Evolutionary conservation across 176 grass and related monocot species (phyloP), one percentile per base, ranked within the genome.

Genomic region (Paspalum notatum): DNA sequence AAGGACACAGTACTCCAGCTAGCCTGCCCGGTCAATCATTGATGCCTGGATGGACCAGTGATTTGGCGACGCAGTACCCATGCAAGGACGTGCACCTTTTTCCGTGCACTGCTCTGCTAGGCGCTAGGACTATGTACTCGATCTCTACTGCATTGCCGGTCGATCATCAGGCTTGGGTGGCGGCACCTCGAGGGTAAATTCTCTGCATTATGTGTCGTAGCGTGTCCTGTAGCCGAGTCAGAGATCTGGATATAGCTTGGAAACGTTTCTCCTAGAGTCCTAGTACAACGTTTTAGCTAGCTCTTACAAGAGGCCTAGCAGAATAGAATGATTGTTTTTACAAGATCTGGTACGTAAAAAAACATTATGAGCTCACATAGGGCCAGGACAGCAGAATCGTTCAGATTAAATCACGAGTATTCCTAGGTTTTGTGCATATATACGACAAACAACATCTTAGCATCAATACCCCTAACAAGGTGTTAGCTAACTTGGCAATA

Each of bases 1-100:
- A 3, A 1, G 3, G 2, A 10, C 55, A 2, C 53, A 52, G 62
- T 22, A 10, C 48, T 70, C 59, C 27, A 43, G 50, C 18, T 77
- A 59, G 57, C 11, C 76, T 80, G 78, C 53, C 37, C 58, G 17
- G 72, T 63, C 76, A 87, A 89, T 90, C 43, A 90, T 87, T 84
- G 91, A 81, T 66, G 82, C 65, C 21, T 39, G 45, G 68, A 63
- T 77, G 84, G 82, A 80, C 87, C 82, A 77, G 44, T 45, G 79
- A 70, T 71, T 40, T 62, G 71, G n/a, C 76, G 73, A 46, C 26
- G 74, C 74, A 48, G 13, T 64, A 16, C 14, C 52, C 41, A 13
- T 21, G 12, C 16, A 39, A 71, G 40, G 20, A 62, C 66, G 68
- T 42, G 38, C 37, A 25, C 39, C 61, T 76, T 27, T 27, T 61